Evolutionary conservation across 1,139 yeast species (phyloP).

Genomic region (Scheffersomyces parashehatae): DNA sequence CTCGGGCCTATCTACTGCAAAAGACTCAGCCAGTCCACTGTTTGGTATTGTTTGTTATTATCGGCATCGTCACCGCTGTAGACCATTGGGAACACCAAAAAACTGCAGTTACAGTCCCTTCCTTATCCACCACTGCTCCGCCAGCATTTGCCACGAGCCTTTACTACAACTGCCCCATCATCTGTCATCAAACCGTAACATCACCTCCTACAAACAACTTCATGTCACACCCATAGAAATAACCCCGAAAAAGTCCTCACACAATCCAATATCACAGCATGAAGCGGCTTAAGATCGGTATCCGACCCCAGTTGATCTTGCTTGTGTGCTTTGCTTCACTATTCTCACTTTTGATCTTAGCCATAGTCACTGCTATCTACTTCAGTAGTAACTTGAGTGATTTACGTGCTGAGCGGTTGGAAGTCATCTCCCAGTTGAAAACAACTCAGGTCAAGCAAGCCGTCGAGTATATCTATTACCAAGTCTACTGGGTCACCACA

Average conservation of each 20-base stretch:
- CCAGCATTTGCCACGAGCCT: no score
- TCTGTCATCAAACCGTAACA: no score
- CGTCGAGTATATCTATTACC: conserved; percentile 63
- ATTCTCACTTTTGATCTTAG: conserved; percentile 71
- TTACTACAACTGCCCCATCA: no score
- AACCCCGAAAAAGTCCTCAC: background rate
- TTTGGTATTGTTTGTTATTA: no score
- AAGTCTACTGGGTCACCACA: conserved; percentile 66
- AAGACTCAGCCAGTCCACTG: no score
- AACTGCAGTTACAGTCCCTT: no score
- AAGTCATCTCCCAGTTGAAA: conserved; percentile 78
- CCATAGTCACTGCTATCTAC: conserved; percentile 79
- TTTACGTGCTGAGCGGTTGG: conserved; percentile 68
- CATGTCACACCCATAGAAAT: background rate
- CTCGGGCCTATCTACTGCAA: no score
- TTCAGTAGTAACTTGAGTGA: conserved; percentile 64
- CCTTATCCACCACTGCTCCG: no score
- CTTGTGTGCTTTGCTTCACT: conserved; percentile 76
- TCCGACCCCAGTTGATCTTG: conserved; percentile 73
- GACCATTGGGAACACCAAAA: no score
- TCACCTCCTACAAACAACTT: background rate
- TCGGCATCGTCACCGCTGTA: no score
- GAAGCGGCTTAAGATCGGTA: conserved; percentile 52
- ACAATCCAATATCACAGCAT: conserved; percentile 17
- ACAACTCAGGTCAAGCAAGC: conserved; percentile 77